A percentile compares a stretch with the other conserved stretches of the same genome.
Conservation (phyloP, 345 rosid species). For the Euphorbia peplus region DNA sequence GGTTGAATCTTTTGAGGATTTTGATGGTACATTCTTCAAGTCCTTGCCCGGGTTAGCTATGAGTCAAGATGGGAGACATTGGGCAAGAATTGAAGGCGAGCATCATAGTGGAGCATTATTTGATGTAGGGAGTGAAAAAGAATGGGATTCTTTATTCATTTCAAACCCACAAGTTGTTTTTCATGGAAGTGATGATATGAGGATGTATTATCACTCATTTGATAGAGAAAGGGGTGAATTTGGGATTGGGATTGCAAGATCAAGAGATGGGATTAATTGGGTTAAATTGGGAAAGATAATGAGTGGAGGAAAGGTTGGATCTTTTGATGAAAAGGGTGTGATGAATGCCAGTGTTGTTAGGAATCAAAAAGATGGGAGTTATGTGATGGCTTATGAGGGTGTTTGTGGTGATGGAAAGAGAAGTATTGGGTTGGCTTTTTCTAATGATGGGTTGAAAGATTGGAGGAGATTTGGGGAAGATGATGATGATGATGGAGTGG, state of each 20-base stretch:
- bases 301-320: slow-evolving; percentile 44
- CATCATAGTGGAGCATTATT: slow-evolving; percentile 78
- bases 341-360: slow-evolving; percentile 54
- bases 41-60: slow-evolving; percentile 75
- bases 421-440: slow-evolving; percentile 63
- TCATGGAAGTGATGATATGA: slow-evolving; percentile 58
- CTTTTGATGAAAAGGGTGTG: slow-evolving; percentile 56
- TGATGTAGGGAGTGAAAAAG: slow-evolving; percentile 63
- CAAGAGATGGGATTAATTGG: slow-evolving; percentile 85
- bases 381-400: slow-evolving; percentile 75
- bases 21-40: slow-evolving; percentile 28
- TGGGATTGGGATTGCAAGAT: slow-evolving; percentile 68
- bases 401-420: slow-evolving; percentile 39
- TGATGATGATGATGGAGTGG: slow-evolving; percentile 35
- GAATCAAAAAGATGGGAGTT: slow-evolving; percentile 55
- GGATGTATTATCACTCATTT: slow-evolving; percentile 90
- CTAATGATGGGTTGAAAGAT: slow-evolving; percentile 53
- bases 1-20: slow-evolving; percentile 20
- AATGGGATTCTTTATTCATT: slow-evolving; percentile 77
- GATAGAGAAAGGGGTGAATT: slow-evolving; percentile 43
- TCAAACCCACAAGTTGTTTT: slow-evolving; percentile 70
- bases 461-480: slow-evolving; percentile 43
- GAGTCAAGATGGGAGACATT: slow-evolving; percentile 82
- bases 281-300: slow-evolving; percentile 64
- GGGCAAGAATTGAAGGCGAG: slow-evolving; percentile 94